Conservation (phyloP, 2,329 filamentous ascomycete genomes). For the Bipolaris sorokiniana region DNA sequence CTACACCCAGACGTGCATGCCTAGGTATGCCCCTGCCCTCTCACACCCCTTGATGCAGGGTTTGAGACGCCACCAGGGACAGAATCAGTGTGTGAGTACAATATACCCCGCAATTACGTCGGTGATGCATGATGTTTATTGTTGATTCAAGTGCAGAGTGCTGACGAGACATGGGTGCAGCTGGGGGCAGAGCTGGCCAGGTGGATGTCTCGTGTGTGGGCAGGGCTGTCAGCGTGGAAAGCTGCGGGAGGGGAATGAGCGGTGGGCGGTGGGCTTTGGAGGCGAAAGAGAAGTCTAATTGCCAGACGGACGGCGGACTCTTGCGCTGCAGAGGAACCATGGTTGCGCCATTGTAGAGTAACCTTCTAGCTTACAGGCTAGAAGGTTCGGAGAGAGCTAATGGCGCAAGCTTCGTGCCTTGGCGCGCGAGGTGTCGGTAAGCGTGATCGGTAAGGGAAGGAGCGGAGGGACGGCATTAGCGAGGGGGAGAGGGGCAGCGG, state of each 20-base stretch:
- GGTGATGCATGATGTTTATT: background rate
- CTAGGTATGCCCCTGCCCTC: slow-evolving; percentile 4
- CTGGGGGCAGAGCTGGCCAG: background rate
- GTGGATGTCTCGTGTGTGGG: background rate
- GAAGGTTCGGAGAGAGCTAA: slow-evolving; percentile 22
- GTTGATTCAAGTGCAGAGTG: no score
- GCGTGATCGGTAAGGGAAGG: slow-evolving; percentile 17
- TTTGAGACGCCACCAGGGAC: slow-evolving; percentile 10
- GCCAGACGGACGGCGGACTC: background rate
- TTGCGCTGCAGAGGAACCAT: background rate
- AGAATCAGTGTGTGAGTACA: background rate
- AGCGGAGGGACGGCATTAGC: slow-evolving; percentile 10
- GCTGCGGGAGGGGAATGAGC: background rate
- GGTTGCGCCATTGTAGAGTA: slow-evolving; percentile 1
- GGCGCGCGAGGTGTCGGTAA: slow-evolving; percentile 10
- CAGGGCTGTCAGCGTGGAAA: background rate
- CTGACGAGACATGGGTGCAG: background rate
- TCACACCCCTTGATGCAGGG: slow-evolving; percentile 7
- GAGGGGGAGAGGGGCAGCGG: slow-evolving; percentile 1
- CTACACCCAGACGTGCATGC: no score
- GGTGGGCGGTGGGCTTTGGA: background rate
- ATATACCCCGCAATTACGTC: slow-evolving; percentile 11
- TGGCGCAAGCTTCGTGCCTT: slow-evolving; percentile 18
- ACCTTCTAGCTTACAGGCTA: slow-evolving; percentile 23
- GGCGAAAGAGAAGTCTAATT: slow-evolving; percentile 4